phyloP scores from a whole-genome alignment of 1,284 basidiomycete species.

The Pseudozyma pruni region DNA sequence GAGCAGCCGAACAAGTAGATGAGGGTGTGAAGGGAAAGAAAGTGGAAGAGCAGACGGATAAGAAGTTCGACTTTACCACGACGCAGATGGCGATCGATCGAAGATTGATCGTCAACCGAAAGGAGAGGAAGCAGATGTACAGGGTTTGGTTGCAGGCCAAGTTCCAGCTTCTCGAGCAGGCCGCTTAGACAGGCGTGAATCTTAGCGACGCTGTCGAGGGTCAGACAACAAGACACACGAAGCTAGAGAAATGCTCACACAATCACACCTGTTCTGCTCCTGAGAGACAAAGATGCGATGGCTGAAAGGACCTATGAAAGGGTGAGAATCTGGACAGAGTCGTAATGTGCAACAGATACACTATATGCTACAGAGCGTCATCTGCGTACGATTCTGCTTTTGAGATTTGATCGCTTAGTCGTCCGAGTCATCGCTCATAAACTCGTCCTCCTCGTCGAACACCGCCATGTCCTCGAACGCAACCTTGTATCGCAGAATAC shows the following conservation, averaged over 20 bases:
- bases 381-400: no score
- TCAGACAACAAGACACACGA: not conserved
- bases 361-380: no score
- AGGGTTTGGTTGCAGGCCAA: constrained; percentile 65
- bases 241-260: not conserved
- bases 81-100: constrained; percentile 65
- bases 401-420: no score
- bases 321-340: no score
- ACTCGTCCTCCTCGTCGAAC: constrained; percentile 66
- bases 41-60: not conserved
- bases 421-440: constrained; percentile 64
- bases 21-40: not conserved
- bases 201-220: constrained; percentile 3
- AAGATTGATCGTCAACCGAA: constrained; percentile 63
- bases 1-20: not conserved
- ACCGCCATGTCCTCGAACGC: constrained; percentile 66
- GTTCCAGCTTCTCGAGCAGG: constrained; percentile 30
- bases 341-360: no score
- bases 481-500: constrained; percentile 76
- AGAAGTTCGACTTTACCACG: constrained; percentile 48
- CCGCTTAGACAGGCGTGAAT: not conserved
- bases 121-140: constrained; percentile 66
- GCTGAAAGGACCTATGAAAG: no score
- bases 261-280: no score
- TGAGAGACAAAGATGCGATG: not conserved